Evolutionary conservation across 2,329 filamentous ascomycete species (phyloP).

Genomic region (Verticillium isaacii): DNA sequence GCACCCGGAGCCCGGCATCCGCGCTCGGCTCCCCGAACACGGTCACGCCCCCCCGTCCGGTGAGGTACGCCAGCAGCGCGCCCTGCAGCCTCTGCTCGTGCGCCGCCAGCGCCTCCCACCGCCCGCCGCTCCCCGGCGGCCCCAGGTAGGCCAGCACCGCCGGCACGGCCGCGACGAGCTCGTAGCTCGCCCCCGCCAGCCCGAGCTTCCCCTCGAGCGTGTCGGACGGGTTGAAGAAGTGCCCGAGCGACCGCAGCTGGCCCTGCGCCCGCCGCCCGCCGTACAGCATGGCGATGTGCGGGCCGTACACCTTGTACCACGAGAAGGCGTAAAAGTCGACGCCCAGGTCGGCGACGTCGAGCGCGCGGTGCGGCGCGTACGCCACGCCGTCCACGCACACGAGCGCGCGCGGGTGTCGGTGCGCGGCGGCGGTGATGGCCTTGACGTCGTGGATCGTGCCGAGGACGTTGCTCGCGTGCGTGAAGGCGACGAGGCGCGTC

Average conservation of each 20-base stretch:
- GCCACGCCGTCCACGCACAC: slow-evolving; percentile 73
- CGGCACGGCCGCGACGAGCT: slow-evolving; percentile 60
- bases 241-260: slow-evolving; percentile 50
- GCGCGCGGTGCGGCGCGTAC: slow-evolving; percentile 65
- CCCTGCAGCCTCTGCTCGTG: slow-evolving; percentile 59
- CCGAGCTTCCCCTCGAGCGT: slow-evolving; percentile 64
- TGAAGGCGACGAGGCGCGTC: slow-evolving; percentile 68
- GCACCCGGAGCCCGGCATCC: slow-evolving; percentile 46
- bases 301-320: slow-evolving; percentile 82
- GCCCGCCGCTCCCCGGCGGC: slow-evolving; percentile 19
- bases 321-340: slow-evolving; percentile 76
- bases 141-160: slow-evolving; percentile 58
- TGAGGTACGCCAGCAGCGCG: slow-evolving; percentile 56
- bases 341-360: slow-evolving; percentile 64
- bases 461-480: slow-evolving; percentile 69
- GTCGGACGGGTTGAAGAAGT: slow-evolving; percentile 61
- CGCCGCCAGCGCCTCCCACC: slow-evolving; percentile 46
- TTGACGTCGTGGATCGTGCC: slow-evolving; percentile 64
- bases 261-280: slow-evolving; percentile 52
- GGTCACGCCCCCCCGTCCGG: slow-evolving; percentile 43
- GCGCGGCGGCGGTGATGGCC: slow-evolving; percentile 49
- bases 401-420: slow-evolving; percentile 47
- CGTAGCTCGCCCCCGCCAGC: slow-evolving; percentile 66
- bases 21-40: slow-evolving; percentile 53
- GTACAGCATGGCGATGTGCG: slow-evolving; percentile 69